Percentiles rank a stretch among this genome's conserved stretches.
phyloP scores from a whole-genome alignment of 148 eudicot genomes.

The Vaccinium corymbosum region DNA sequence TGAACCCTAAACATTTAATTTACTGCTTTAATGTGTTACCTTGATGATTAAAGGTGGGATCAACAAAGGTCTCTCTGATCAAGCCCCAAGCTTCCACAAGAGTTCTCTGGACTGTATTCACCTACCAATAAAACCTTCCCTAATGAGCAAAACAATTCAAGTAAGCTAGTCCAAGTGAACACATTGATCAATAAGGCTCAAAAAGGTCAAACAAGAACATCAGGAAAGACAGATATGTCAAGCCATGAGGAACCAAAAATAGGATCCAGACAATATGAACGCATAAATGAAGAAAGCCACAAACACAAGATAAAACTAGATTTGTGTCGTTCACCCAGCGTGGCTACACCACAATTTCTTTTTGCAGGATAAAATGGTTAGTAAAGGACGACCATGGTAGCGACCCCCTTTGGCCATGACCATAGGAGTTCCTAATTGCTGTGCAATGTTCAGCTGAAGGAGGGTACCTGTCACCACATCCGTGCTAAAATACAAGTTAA shows the following conservation, averaged over 20 bases:
- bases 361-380: neutral
- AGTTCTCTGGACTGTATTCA: slow-evolving; percentile 89
- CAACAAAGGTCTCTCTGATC: slow-evolving; percentile 85
- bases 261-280: neutral
- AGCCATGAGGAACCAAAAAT: neutral
- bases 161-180: neutral
- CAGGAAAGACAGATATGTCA: neutral
- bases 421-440: neutral
- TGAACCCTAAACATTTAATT: neutral
- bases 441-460: neutral
- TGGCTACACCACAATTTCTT: neutral
- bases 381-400: neutral
- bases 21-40: slow-evolving; percentile 31
- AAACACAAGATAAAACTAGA: neutral
- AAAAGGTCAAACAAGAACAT: neutral
- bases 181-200: neutral
- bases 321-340: neutral
- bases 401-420: neutral
- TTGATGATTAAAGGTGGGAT: slow-evolving; percentile 93
- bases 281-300: neutral
- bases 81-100: slow-evolving; percentile 94
- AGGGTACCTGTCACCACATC: neutral
- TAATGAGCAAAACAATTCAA: slow-evolving; percentile 13
- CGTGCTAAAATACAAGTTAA: neutral
- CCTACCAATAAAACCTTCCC: slow-evolving; percentile 35